Evolutionary conservation across 345 rosid species (phyloP).

Genomic region (Ceriops decandra): DNA sequence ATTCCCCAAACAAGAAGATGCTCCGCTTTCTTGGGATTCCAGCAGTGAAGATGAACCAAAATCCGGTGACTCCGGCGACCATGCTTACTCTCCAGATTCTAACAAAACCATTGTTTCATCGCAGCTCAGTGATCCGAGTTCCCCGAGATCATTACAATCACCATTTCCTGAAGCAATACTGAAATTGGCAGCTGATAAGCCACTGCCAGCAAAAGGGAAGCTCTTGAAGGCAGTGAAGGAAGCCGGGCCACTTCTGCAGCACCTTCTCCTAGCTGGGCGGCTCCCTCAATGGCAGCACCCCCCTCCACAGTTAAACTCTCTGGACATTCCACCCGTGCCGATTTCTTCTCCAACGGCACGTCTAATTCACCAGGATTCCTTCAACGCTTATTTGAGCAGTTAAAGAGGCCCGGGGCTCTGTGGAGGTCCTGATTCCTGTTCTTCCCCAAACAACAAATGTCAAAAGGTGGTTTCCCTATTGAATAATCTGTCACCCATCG

Average conservation of each 20-base stretch:
- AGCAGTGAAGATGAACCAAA: slow-evolving; percentile 40
- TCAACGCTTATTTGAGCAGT: slow-evolving; percentile 27
- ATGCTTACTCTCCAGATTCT: slow-evolving; percentile 15
- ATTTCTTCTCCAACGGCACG: slow-evolving; percentile 36
- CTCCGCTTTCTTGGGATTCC: slow-evolving; percentile 14
- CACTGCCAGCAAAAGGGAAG: slow-evolving; percentile 60
- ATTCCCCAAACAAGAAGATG: slow-evolving; percentile 16
- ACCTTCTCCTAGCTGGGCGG: slow-evolving; percentile 64
- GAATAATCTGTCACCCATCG: slow-evolving; percentile 21
- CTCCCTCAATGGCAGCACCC: slow-evolving; percentile 84
- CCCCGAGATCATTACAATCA: background rate
- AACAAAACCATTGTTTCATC: slow-evolving; percentile 11
- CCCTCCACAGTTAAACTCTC: slow-evolving; percentile 53
- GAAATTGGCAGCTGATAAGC: slow-evolving; percentile 38
- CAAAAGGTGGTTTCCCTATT: slow-evolving; percentile 25
- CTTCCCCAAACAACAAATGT: slow-evolving; percentile 19
- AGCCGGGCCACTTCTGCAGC: slow-evolving; percentile 66
- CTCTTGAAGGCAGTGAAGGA: slow-evolving; percentile 64
- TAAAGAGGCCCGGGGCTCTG: slow-evolving; percentile 31
- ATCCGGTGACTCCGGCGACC: slow-evolving; percentile 13
- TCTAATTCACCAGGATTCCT: slow-evolving; percentile 28
- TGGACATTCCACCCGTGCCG: slow-evolving; percentile 60
- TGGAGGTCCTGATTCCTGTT: slow-evolving; percentile 28
- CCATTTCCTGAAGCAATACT: slow-evolving; percentile 15
- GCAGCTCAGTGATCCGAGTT: slow-evolving; percentile 4